Evolutionary conservation across 2,329 filamentous ascomycete species (phyloP).

Genomic region (Colletotrichum liriopes): DNA sequence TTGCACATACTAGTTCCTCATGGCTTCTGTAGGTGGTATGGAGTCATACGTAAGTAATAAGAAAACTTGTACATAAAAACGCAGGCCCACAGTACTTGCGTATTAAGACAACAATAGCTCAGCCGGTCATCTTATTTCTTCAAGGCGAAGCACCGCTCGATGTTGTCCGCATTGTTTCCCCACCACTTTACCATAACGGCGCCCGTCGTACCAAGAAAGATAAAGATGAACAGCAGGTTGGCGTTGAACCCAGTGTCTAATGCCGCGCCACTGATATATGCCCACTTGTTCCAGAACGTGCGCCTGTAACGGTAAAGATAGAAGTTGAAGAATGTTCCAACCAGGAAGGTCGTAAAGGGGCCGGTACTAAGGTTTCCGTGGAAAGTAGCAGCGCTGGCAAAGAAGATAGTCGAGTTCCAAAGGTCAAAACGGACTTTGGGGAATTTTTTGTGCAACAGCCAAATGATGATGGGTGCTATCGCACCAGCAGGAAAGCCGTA

Average conservation of each 20-base stretch:
- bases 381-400: conserved; percentile 68
- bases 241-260: conserved; percentile 76
- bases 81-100: no score
- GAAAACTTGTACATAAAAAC: no score
- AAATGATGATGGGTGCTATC: conserved; percentile 62
- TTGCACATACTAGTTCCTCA: no score
- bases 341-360: conserved; percentile 70
- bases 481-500: conserved; percentile 70
- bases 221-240: conserved; percentile 72
- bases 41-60: no score
- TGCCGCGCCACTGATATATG: conserved; percentile 74
- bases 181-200: conserved; percentile 75
- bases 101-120: neutral
- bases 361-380: conserved; percentile 75
- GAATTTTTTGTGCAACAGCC: conserved; percentile 66
- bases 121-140: neutral
- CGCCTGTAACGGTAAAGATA: conserved; percentile 70
- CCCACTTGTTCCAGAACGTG: conserved; percentile 72
- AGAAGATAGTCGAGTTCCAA: conserved; percentile 76
- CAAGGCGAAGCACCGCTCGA: conserved; percentile 73
- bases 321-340: conserved; percentile 73
- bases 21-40: no score
- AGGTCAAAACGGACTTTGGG: conserved; percentile 69
- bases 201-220: conserved; percentile 71
- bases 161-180: conserved; percentile 70